Base-by-base conservation (phyloP, 2,329 filamentous ascomycete species). In the Immersiporthe knoxdaviesiana region DNA sequence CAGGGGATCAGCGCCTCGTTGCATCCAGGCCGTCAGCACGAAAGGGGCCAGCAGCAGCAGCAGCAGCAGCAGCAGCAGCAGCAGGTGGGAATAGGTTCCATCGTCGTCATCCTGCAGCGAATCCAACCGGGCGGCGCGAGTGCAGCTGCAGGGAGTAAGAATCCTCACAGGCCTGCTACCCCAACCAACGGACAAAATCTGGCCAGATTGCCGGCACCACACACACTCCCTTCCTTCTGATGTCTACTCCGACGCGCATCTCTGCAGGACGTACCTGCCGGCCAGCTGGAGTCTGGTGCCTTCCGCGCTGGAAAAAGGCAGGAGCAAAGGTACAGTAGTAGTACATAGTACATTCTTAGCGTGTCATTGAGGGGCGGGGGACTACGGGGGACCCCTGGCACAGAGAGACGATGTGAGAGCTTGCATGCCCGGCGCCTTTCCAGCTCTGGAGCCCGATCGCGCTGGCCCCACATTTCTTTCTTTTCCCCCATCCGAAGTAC, bases 41-140 rank as follows among this genome's bases (percentile, higher is more conserved):
- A 12, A 2, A 30, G 16, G 50, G 50, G 12, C 7, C 5, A 24
- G 30, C 52, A 56, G 27, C 52, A 30, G 37, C 37, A 44, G 16
- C n/a, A n/a, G n/a, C n/a, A n/a, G n/a, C 5, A 24, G 30, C 52
- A 56, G 27, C 52, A 30, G 37, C 37, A 44, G n/a, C n/a, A 30
- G 37, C 37, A 44, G 21, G 44, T 37, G 32, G 18, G 18, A 32
- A 59, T 21, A 37, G 30, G 30, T 37, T 37, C 56, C 56, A 37
- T 59, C 32, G 56, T 59, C 56, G 56, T 59, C 56, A 59, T 59
- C 32, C 56, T 59, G 56, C 56, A 32, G 56, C 56, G 18, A 37
- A 35, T 11, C 8, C 32, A 37, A 32, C 44, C 30, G 35, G 35
- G 35, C 35, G 35, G 35, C 35, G 35, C n/a, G n/a, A n/a, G n/a